phyloP scores from a whole-genome alignment of 306 rosid species.

The Glycyrrhiza uralensis region DNA sequence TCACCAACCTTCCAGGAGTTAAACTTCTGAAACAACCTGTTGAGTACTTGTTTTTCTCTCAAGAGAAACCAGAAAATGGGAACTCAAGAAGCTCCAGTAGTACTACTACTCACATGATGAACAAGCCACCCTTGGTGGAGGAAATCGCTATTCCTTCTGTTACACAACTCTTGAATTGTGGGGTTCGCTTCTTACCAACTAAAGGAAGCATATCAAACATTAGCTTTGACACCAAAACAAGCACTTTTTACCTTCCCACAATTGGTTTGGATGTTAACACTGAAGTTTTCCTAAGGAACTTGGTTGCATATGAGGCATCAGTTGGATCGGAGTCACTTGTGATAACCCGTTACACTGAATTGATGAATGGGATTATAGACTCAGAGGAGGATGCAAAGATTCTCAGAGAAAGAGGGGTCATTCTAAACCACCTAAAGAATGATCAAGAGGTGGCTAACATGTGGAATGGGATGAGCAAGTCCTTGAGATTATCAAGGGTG shows the following conservation, averaged over 20 bases:
- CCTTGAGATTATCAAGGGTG: conserved; percentile 51
- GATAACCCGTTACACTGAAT: no score
- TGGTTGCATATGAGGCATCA: conserved; percentile 51
- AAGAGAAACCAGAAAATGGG: neutral
- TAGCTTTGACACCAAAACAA: no score
- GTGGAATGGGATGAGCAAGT: conserved; percentile 75
- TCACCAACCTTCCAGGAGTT: conserved; percentile 19
- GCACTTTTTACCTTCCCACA: no score
- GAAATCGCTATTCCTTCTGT: conserved; percentile 73
- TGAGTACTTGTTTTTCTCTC: neutral
- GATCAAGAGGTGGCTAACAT: conserved; percentile 46
- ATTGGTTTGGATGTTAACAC: no score
- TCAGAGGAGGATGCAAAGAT: no score
- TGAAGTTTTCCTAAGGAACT: no score
- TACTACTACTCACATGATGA: neutral
- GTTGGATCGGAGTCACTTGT: conserved; percentile 52
- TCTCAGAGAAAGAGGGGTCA: no score
- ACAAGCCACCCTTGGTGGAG: conserved; percentile 55
- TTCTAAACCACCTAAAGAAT: no score
- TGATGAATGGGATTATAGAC: no score
- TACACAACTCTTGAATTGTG: conserved; percentile 37
- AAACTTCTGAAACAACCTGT: conserved; percentile 10
- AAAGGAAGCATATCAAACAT: no score
- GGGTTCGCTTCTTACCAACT: no score
- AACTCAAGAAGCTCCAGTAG: conserved; percentile 7